These are phyloP conservation scores for Rhynchosporium graminicola DNA, from an alignment of 2,329 filamentous ascomycete genomes.

Conservation along the genomic window DNA sequence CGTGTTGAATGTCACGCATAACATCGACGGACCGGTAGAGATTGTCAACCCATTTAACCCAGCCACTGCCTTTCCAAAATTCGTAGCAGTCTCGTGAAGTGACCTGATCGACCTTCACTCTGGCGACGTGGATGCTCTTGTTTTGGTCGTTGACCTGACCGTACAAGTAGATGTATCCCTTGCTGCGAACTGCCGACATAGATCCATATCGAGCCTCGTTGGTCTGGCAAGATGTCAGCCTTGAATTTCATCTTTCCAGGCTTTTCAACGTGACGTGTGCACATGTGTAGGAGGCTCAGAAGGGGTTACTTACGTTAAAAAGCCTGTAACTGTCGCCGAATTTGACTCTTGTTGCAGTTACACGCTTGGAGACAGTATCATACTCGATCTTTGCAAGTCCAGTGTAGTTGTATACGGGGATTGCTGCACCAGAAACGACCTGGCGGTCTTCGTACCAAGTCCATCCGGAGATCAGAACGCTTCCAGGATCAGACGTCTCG, in stretches of 20 bases:
- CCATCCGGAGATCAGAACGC: slow-evolving; percentile 15
- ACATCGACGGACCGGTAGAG: slow-evolving; percentile 17
- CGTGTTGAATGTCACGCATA: slow-evolving; percentile 26
- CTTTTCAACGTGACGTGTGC: too few relatives aligned
- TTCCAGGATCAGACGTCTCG: neutral
- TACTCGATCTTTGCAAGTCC: slow-evolving; percentile 17
- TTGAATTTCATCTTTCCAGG: neutral
- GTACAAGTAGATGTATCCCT: slow-evolving; percentile 26
- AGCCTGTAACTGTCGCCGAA: neutral
- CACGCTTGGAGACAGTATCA: neutral
- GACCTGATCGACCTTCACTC: slow-evolving; percentile 13
- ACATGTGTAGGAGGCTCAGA: neutral
- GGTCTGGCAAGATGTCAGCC: slow-evolving; percentile 10
- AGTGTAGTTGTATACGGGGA: slow-evolving; percentile 10
- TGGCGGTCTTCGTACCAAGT: slow-evolving; percentile 21
- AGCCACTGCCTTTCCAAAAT: slow-evolving; percentile 24
- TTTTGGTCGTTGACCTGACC: slow-evolving; percentile 20
- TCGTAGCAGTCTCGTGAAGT: slow-evolving; percentile 14
- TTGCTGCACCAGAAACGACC: neutral
- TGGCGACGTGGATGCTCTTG: slow-evolving; percentile 27
- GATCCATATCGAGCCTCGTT: slow-evolving; percentile 26
- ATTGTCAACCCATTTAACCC: slow-evolving; percentile 20
- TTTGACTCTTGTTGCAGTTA: neutral
- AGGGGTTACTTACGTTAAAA: neutral
- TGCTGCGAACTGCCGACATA: slow-evolving; percentile 20